Conservation (phyloP, 441 rosid genomes). For the Kokia cookei region DNA sequence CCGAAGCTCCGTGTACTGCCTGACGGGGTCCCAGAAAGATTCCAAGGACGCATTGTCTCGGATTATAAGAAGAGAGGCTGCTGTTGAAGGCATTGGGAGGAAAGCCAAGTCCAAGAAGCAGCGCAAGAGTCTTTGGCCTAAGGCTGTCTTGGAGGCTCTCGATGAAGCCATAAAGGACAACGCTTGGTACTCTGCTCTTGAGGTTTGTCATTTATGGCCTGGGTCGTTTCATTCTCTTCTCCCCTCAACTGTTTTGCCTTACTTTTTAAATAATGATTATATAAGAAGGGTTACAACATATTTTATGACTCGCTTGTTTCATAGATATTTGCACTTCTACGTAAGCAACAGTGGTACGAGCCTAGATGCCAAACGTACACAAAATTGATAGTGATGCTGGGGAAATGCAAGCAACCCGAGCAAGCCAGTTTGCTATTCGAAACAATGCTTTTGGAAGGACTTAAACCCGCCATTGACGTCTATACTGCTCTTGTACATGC, state of each 20-base stretch:
- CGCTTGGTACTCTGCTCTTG: constrained; percentile 63
- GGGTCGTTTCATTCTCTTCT: not conserved
- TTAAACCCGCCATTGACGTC: constrained; percentile 66
- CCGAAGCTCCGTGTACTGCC: constrained; percentile 12
- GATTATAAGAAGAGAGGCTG: constrained; percentile 58
- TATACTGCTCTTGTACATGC: constrained; percentile 72
- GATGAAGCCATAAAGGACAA: constrained; percentile 58
- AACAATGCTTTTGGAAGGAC: constrained; percentile 62
- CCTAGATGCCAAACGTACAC: constrained; percentile 66
- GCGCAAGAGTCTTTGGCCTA: constrained; percentile 57
- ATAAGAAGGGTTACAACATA: not conserved
- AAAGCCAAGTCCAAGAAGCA: constrained; percentile 70
- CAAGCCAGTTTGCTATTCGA: constrained; percentile 68
- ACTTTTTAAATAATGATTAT: not conserved
- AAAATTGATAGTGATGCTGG: constrained; percentile 68
- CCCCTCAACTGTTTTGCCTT: not conserved
- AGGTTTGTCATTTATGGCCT: constrained; percentile 26
- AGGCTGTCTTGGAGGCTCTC: constrained; percentile 79
- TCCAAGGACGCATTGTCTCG: constrained; percentile 52
- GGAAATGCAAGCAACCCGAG: constrained; percentile 62
- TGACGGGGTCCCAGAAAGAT: constrained; percentile 31
- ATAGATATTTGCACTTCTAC: constrained; percentile 70
- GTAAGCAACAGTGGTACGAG: constrained; percentile 71
- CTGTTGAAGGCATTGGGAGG: constrained; percentile 55
- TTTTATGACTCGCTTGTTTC: not conserved